Evolutionary conservation across 495 filamentous ascomycete species (phyloP).

Genomic region (Rusavskia elegans): DNA sequence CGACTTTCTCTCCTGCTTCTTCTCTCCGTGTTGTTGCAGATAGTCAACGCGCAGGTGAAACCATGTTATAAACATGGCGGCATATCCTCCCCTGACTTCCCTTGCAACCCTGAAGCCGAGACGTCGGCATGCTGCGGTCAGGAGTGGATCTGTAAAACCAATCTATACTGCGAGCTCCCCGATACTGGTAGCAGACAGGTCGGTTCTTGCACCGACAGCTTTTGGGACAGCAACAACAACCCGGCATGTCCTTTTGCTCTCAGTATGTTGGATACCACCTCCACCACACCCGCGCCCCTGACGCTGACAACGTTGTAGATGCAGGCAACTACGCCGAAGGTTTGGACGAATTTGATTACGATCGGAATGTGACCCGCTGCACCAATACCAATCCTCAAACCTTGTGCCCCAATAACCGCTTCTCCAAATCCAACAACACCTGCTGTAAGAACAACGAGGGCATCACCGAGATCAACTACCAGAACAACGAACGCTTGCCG

Average conservation of each 20-base stretch:
- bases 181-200: neutral
- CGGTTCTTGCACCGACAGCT: neutral
- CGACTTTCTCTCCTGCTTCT: neutral
- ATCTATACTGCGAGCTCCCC: neutral
- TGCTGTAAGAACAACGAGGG: neutral
- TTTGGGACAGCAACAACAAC: neutral
- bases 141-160: neutral
- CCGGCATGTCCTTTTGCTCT: neutral
- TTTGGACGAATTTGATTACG: neutral
- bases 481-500: neutral
- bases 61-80: neutral
- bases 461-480: slow-evolving; percentile 1
- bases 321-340: neutral
- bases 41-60: neutral
- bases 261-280: neutral
- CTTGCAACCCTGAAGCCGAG: slow-evolving; percentile 1
- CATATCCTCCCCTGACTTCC: neutral
- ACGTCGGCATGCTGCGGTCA: neutral
- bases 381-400: neutral
- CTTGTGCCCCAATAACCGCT: neutral
- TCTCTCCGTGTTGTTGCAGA: neutral
- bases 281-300: neutral
- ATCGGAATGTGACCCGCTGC: neutral
- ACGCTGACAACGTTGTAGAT: neutral
- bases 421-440: neutral